Evolutionary conservation across 148 eudicot genomes (phyloP).

Genomic region (Rhododendron mucronatum): DNA sequence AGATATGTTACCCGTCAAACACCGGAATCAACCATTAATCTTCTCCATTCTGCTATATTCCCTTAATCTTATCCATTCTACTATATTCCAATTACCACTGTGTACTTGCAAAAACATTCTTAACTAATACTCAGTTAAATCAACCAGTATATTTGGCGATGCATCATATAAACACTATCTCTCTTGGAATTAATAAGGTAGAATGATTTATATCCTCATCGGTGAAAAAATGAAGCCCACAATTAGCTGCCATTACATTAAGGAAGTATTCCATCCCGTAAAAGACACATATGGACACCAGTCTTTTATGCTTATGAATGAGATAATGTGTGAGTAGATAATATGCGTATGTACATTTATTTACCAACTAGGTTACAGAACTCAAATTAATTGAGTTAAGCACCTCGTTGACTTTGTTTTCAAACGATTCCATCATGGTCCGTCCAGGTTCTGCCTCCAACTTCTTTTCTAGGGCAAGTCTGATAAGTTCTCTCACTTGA

Average conservation of each 20-base stretch:
- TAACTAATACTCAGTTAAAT: background rate
- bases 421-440: constrained; percentile 97
- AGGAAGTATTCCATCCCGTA: background rate
- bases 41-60: background rate
- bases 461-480: constrained; percentile 57
- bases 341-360: background rate
- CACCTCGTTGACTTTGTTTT: constrained; percentile 97
- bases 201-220: background rate
- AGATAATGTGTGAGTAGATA: background rate
- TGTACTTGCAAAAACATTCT: background rate
- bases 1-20: background rate
- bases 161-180: background rate
- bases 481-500: constrained; percentile 81
- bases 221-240: background rate
- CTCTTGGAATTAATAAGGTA: background rate
- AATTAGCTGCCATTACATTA: background rate
- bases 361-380: background rate
- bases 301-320: background rate
- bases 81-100: background rate
- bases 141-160: background rate
- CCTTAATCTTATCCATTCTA: background rate
- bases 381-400: background rate
- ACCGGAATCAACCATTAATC: background rate
- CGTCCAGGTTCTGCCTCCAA: constrained; percentile 98
- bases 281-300: background rate